Percentiles rank a stretch among this genome's conserved stretches.
These are phyloP conservation scores for Cyclocybe cylindracea DNA, from an alignment of 768 basidiomycete species.

Conservation along the genomic window DNA sequence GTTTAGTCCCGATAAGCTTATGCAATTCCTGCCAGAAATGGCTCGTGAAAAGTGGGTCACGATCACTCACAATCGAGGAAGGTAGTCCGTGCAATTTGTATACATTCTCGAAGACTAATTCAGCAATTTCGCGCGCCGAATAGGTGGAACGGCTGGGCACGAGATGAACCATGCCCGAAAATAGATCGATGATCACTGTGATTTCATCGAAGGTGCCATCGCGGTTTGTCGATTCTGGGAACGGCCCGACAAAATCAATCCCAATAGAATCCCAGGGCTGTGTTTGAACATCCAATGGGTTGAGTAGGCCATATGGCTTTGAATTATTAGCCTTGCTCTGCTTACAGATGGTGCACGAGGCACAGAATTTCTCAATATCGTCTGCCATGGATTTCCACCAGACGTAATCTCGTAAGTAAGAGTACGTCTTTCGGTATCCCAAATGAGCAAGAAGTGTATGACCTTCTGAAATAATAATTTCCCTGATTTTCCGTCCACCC, in stretches of 20 bases:
- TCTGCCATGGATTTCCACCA: slow-evolving; percentile 9
- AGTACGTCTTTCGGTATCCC: slow-evolving; percentile 1
- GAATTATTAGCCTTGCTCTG: slow-evolving; percentile 2
- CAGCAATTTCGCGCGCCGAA: slow-evolving; percentile 4
- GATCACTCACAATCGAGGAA: background rate
- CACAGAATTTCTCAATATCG: slow-evolving; percentile 5
- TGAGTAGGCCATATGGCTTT: slow-evolving; percentile 13
- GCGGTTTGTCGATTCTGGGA: slow-evolving; percentile 6
- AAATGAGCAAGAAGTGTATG: slow-evolving; percentile 6
- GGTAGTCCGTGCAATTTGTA: slow-evolving; percentile 9
- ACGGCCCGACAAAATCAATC: slow-evolving; percentile 11
- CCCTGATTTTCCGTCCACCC: background rate
- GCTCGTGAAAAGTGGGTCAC: slow-evolving; percentile 7
- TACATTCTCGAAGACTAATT: slow-evolving; percentile 5
- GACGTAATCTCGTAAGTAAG: slow-evolving; percentile 2
- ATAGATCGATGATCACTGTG: slow-evolving; percentile 1
- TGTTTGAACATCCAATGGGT: slow-evolving; percentile 6
- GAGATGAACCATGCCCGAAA: slow-evolving; percentile 8
- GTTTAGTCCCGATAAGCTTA: slow-evolving; percentile 1
- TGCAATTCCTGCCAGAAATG: slow-evolving; percentile 6
- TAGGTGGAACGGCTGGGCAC: slow-evolving; percentile 3
- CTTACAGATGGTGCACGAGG: slow-evolving; percentile 3
- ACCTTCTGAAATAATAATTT: slow-evolving; percentile 6
- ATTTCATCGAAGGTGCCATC: slow-evolving; percentile 5
- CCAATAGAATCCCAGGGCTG: slow-evolving; percentile 11